phyloP scores from a whole-genome alignment of 2,329 filamentous ascomycete species.

The Fusarium palustre region DNA sequence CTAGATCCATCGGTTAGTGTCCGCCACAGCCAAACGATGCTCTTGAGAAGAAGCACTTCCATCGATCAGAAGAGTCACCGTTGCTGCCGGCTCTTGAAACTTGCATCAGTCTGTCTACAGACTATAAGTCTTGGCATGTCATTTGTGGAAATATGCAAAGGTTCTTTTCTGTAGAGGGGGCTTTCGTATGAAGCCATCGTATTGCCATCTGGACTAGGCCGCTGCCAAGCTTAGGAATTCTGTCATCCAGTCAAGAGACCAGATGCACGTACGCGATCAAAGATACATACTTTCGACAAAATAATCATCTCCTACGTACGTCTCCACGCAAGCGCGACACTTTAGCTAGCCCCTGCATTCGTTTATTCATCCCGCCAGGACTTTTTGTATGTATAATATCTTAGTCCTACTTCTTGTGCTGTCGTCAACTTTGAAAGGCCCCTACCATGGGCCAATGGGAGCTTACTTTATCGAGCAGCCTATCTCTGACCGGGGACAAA shows the following conservation, averaged over 20 bases:
- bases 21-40: slow-evolving; percentile 17
- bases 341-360: slow-evolving; percentile 38
- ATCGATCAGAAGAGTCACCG: slow-evolving; percentile 22
- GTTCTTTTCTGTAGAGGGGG: background rate
- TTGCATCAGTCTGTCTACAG: slow-evolving; percentile 11
- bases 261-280: slow-evolving; percentile 20
- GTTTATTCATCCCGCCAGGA: slow-evolving; percentile 6
- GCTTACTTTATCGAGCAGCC: slow-evolving; percentile 47
- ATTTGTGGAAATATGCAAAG: slow-evolving; percentile 7
- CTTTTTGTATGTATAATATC: slow-evolving; percentile 12
- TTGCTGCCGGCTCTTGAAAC: slow-evolving; percentile 32
- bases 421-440: slow-evolving; percentile 11
- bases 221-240: slow-evolving; percentile 18
- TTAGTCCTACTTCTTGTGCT: slow-evolving; percentile 7
- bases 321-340: slow-evolving; percentile 42
- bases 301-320: slow-evolving; percentile 23
- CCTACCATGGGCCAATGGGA: slow-evolving; percentile 41
- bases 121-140: slow-evolving; percentile 23
- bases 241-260: slow-evolving; percentile 1
- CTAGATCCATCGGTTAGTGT: slow-evolving; percentile 23
- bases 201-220: slow-evolving; percentile 2
- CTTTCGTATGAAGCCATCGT: slow-evolving; percentile 27
- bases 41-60: background rate
- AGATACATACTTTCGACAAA: slow-evolving; percentile 21
- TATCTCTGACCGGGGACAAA: slow-evolving; percentile 35